Evolutionary conservation across 768 basidiomycete species (phyloP).

Genomic region (Auriculariales sp.): DNA sequence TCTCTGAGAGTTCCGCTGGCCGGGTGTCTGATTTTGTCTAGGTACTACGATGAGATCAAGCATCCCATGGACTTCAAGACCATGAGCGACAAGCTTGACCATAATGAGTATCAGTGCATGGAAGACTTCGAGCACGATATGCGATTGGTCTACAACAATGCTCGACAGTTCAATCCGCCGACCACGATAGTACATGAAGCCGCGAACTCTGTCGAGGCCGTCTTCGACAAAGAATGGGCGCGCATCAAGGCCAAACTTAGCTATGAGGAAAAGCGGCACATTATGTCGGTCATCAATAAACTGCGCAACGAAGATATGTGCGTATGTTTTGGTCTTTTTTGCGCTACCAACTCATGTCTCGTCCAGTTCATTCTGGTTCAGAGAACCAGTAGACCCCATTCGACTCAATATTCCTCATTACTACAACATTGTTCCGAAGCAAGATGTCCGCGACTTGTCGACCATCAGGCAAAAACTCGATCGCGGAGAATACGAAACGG

Average conservation of each 20-base stretch:
- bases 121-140: constrained; percentile 70
- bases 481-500: constrained; percentile 63
- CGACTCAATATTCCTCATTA: constrained; percentile 74
- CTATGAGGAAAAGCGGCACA: constrained; percentile 63
- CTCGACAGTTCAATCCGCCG: constrained; percentile 82
- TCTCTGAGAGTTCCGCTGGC: constrained; percentile 8
- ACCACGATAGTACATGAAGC: constrained; percentile 58
- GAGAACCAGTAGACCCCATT: constrained; percentile 80
- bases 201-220: constrained; percentile 59
- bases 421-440: constrained; percentile 69
- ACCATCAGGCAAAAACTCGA: constrained; percentile 75
- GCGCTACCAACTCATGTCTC: not conserved
- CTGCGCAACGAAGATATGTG: constrained; percentile 56
- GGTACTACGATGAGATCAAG: constrained; percentile 83
- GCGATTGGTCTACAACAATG: constrained; percentile 76
- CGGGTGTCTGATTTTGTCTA: constrained; percentile 17
- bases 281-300: constrained; percentile 54
- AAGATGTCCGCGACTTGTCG: constrained; percentile 74
- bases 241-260: constrained; percentile 63
- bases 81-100: constrained; percentile 50
- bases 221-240: constrained; percentile 77
- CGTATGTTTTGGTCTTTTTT: constrained; percentile 15
- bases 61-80: constrained; percentile 92
- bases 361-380: constrained; percentile 35
- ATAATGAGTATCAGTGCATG: constrained; percentile 61